A percentile compares a stretch with the other conserved stretches of the same genome.
phyloP scores from a whole-genome alignment of 176 grass and related monocot species.

The Eremochloa ophiuroides region DNA sequence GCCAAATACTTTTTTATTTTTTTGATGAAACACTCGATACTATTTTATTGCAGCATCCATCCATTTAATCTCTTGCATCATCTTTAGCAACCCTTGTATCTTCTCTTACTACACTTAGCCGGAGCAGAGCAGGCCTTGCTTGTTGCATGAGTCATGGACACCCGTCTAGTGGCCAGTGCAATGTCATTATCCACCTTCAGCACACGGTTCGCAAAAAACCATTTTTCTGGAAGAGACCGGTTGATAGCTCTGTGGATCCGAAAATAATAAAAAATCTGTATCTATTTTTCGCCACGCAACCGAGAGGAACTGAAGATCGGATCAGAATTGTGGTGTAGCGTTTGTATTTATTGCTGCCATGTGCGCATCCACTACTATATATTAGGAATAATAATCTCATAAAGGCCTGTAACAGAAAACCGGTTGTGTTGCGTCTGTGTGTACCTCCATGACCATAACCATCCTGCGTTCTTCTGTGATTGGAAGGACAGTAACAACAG shows the following conservation, averaged over 20 bases:
- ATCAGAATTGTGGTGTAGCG: background rate
- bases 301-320: background rate
- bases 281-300: background rate
- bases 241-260: background rate
- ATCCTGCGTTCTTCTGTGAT: background rate
- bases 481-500: background rate
- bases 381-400: background rate
- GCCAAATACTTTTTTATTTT: too few species aligned
- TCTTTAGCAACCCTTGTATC: background rate
- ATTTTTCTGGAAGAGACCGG: background rate
- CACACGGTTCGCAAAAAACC: background rate
- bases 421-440: constrained; percentile 11
- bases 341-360: background rate
- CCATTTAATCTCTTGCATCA: too few species aligned
- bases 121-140: background rate
- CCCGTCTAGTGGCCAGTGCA: background rate
- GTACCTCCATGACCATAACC: constrained; percentile 1
- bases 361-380: background rate
- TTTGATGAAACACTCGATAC: background rate
- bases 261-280: background rate
- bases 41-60: background rate
- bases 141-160: background rate
- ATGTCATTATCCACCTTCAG: background rate
- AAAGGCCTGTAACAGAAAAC: background rate
- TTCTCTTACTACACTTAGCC: too few species aligned